phyloP scores from a whole-genome alignment of 2,329 filamentous ascomycete genomes.

The Mollisiaceae sp. region DNA sequence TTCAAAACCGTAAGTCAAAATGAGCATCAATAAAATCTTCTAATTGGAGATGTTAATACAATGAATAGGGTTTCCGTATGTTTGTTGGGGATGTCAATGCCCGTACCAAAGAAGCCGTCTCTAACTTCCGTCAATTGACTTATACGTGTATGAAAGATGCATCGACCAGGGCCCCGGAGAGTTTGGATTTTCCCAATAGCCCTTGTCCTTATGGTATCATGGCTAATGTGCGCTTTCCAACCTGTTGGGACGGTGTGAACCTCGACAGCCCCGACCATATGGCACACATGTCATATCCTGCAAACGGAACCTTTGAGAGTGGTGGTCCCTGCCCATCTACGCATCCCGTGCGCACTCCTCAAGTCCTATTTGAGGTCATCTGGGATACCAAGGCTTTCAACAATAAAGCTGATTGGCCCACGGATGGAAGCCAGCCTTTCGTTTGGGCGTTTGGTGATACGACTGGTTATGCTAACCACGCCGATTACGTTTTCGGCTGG shows the following conservation, averaged over 20 bases:
- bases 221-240: constrained; percentile 42
- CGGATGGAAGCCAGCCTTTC: constrained; percentile 50
- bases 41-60: background rate
- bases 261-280: constrained; percentile 49
- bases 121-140: constrained; percentile 49
- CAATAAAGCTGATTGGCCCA: constrained; percentile 51
- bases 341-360: constrained; percentile 53
- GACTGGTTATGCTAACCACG: constrained; percentile 55
- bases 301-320: constrained; percentile 31
- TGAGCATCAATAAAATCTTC: background rate
- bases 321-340: constrained; percentile 33
- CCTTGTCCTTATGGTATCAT: constrained; percentile 43
- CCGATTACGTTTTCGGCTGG: constrained; percentile 59
- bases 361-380: constrained; percentile 56
- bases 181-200: constrained; percentile 44
- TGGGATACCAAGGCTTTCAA: constrained; percentile 51
- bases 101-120: constrained; percentile 44
- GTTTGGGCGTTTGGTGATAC: constrained; percentile 50
- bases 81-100: constrained; percentile 48
- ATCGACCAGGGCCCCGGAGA: constrained; percentile 47
- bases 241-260: constrained; percentile 58
- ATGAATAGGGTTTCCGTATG: constrained; percentile 49
- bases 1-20: constrained; percentile 43
- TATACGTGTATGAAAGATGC: constrained; percentile 49
- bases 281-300: constrained; percentile 38